Evolutionary conservation across 768 basidiomycete genomes (phyloP).

Genomic region (Lactifluus volemus): DNA sequence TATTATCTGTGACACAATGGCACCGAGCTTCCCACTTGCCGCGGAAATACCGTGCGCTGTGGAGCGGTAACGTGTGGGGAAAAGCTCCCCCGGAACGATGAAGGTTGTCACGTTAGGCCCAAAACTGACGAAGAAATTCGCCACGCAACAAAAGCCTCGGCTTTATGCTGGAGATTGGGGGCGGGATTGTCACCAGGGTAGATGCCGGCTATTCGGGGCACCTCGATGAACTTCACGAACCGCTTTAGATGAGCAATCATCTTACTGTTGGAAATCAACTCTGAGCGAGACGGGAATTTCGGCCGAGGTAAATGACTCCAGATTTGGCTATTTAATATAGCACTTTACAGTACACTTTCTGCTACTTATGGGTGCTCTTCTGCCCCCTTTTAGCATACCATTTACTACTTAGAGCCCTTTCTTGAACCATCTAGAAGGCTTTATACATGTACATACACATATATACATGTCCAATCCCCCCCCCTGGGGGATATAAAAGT

Average conservation of each 20-base stretch:
- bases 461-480: no score
- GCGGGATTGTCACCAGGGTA: not conserved
- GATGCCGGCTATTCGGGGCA: constrained; percentile 7
- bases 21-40: constrained; percentile 37
- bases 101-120: constrained; percentile 38
- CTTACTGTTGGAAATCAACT: no score
- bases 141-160: constrained; percentile 29
- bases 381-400: no score
- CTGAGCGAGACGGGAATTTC: no score
- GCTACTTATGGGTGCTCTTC: no score
- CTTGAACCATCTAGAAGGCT: no score
- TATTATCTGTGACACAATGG: constrained; percentile 32
- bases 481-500: no score
- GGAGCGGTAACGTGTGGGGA: constrained; percentile 37
- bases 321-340: no score
- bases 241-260: constrained; percentile 18
- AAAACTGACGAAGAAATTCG: constrained; percentile 38
- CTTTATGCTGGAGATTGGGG: constrained; percentile 31
- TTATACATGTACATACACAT: no score
- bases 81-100: constrained; percentile 36
- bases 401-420: no score
- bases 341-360: no score
- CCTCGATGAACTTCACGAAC: constrained; percentile 23
- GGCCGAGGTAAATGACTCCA: no score
- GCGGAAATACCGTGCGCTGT: constrained; percentile 38